Conservation (phyloP, 2,329 filamentous ascomycete genomes). For the Aspergillus aculeatinus region DNA sequence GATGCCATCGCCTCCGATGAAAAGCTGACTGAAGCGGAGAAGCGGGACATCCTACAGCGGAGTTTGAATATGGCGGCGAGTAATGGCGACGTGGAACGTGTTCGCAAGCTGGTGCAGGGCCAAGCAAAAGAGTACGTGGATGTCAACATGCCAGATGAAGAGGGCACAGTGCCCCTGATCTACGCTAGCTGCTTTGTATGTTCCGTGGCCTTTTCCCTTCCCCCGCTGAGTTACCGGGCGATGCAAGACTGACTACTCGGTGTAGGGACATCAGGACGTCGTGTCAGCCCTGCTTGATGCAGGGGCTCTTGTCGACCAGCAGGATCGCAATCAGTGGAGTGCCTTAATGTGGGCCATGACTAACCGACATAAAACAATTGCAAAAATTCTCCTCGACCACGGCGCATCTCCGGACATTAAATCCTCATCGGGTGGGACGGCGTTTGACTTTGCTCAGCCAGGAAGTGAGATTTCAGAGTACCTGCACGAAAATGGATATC, state of each 20-base stretch:
- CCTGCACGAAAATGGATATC: slow-evolving; percentile 89
- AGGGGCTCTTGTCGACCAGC: slow-evolving; percentile 84
- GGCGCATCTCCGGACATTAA: slow-evolving; percentile 95
- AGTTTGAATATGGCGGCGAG: slow-evolving; percentile 92
- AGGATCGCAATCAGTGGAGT: slow-evolving; percentile 96
- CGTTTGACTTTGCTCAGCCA: slow-evolving; percentile 91
- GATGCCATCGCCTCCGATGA: slow-evolving; percentile 74
- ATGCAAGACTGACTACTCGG: background rate
- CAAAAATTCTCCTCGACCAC: slow-evolving; percentile 86
- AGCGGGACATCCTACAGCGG: slow-evolving; percentile 78
- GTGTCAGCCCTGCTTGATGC: slow-evolving; percentile 80
- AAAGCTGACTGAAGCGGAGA: slow-evolving; percentile 72
- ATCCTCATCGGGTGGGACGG: slow-evolving; percentile 88
- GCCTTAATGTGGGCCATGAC: slow-evolving; percentile 99
- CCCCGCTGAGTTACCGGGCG: background rate
- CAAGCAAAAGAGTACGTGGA: slow-evolving; percentile 74
- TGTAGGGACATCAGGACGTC: slow-evolving; percentile 80
- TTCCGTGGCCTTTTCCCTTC: slow-evolving; percentile 20
- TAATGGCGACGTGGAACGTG: slow-evolving; percentile 85
- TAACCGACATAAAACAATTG: slow-evolving; percentile 93
- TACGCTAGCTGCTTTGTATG: slow-evolving; percentile 96
- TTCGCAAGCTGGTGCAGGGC: slow-evolving; percentile 72
- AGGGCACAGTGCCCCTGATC: slow-evolving; percentile 93
- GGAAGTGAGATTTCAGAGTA: slow-evolving; percentile 97
- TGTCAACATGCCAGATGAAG: slow-evolving; percentile 84